Percentiles rank a stretch among this genome's conserved stretches.
phyloP scores from a whole-genome alignment of 2,329 filamentous ascomycete genomes.

The Colletotrichum phormii region DNA sequence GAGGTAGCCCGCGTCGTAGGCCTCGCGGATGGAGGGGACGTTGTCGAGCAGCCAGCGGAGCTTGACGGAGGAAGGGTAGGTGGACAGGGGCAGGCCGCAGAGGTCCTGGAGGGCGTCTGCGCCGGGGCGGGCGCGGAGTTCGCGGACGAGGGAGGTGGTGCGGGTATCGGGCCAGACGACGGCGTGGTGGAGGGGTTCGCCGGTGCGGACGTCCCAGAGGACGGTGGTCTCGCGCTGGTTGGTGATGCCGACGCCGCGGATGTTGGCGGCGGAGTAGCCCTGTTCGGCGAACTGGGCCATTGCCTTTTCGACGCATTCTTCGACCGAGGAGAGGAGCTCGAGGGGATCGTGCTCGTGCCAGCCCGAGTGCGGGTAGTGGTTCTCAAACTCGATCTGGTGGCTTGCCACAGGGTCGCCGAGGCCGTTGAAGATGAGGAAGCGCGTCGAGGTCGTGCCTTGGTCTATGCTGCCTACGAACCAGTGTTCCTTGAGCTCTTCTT shows the following conservation, averaged over 20 bases:
- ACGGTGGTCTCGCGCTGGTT: constrained; percentile 92
- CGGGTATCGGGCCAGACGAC: constrained; percentile 93
- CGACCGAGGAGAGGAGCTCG: constrained; percentile 80
- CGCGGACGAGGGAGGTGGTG: constrained; percentile 77
- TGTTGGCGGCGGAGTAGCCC: constrained; percentile 75
- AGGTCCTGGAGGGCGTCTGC: constrained; percentile 77
- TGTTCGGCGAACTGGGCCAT: constrained; percentile 76
- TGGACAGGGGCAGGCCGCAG: constrained; percentile 86
- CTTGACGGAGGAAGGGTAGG: constrained; percentile 89
- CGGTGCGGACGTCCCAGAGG: constrained; percentile 85
- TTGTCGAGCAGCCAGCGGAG: constrained; percentile 85
- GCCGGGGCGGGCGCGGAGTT: constrained; percentile 75
- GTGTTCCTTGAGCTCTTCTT: constrained; percentile 49
- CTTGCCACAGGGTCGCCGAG: constrained; percentile 81
- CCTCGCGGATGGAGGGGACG: constrained; percentile 74
- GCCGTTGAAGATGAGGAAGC: constrained; percentile 91
- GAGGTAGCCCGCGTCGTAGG: constrained; percentile 81
- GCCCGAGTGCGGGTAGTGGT: constrained; percentile 88
- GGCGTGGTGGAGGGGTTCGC: constrained; percentile 84
- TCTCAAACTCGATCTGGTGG: constrained; percentile 89
- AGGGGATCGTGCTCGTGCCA: constrained; percentile 92
- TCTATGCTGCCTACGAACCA: constrained; percentile 90
- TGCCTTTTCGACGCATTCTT: constrained; percentile 83
- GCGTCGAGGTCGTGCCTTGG: constrained; percentile 88
- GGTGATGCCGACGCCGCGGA: constrained; percentile 85